Evolutionary conservation across 306 rosid genomes (phyloP), one percentile per base, ranked within the genome.

Genomic region (Prunus davidiana): DNA sequence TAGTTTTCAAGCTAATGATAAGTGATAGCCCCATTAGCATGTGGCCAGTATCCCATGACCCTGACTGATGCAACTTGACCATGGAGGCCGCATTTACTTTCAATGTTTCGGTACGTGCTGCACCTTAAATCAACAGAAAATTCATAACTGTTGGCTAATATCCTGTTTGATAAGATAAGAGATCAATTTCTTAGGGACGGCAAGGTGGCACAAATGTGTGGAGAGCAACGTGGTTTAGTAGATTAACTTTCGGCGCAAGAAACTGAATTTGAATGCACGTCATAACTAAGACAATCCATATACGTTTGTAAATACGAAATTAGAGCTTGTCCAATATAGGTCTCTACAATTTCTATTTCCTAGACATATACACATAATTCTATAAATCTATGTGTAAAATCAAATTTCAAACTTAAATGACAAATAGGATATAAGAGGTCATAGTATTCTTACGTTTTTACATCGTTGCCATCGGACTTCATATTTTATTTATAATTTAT

Each of bases 1-100:
- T 81, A 73, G 67, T 81, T 87, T 83, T 90, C 85, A 78, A 38
- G 10, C 87, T 81, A 88, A 90, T 88, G 86, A 90, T 88, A 86
- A 86, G 74, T 64, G 83, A 77, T 81, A 84, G 68, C 85, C 81
- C 81, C 76, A 76, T 78, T 78, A 62, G 79, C 77, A 25, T 83
- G 74, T 61, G 87, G 86, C 79, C 81, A 30, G 69, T 78, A 79
- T 82, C 85, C 64, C 28, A 60, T 79, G 84, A 82, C 57, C 79
- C 50, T 52, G 87, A 82, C 74, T 50, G 73, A 47, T 64, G 73
- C 90, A 81, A 83, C 73, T 84, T 87, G 89, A 73, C 61, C 77
- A 24, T 19, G 60, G 58, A 77, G 62, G 67, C 79, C 68, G 45
- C 82, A 46, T 73, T 79, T 80, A 66, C 77, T 20, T 63, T 46